Evolutionary conservation across 169 alveolate genomes (phyloP), one percentile per base, ranked within the genome.

Genomic region (Cryptosporidium tyzzeri): DNA sequence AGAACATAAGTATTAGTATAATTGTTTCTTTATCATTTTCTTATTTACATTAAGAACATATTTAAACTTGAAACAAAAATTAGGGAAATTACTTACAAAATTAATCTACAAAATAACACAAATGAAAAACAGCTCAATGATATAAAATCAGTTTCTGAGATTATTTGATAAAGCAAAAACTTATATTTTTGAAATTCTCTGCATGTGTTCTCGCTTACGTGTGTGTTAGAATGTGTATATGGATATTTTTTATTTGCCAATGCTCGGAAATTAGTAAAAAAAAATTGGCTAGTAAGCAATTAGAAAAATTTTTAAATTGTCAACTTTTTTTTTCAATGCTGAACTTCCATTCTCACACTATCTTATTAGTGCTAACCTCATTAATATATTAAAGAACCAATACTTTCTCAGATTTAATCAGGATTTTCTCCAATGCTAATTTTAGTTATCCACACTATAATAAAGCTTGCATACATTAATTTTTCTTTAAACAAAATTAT

Each of bases 51-150:
- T 12, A 48, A 48, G 55, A 10, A 37, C 33, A 33, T 18, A 65
- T 65, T 65, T 35, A 37, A 65, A 65, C 71, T 65, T 65, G 51
- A 65, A 65, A 33, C 23, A 51, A 65, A 65, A 9, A 65, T 65
- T 65, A 65, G 51, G 71, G 71, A 33, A 65, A 65, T 31, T 35
- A 65, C 71, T 65, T 23, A 65, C 71, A 65, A 65, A 65, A 65
- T 65, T 35, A 33, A 65, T 53, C 71, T 31, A 65, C 71, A 65
- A 65, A 65, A 65, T 65, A 65, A 16, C 12, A 31, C 41, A 37
- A 37, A 29, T 37, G 71, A 65, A 1, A 33, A 33, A 33, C 6
- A 8, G 1, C 1, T 10, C 8, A 26, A 0, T 0, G 18, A 3
- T 5, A 55, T 16, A 55, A 26, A 26, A 26, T 37, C 35, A 7